Percentiles rank a stretch among this genome's conserved stretches.
Evolutionary conservation across 208 protist species (phyloP).

Genomic region (Wallacemonas rigidus): DNA sequence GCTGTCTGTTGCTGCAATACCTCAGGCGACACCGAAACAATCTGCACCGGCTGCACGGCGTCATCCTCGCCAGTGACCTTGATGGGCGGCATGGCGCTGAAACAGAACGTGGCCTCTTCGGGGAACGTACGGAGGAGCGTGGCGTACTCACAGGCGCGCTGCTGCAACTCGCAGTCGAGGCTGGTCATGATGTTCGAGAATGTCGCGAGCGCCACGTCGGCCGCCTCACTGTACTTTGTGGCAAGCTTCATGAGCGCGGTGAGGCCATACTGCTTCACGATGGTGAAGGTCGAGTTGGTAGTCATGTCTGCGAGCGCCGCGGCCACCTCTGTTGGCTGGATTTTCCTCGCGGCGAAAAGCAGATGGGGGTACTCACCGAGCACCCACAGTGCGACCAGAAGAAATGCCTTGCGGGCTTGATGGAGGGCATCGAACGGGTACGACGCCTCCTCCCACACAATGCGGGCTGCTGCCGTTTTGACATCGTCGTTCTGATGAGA

Average conservation of each 20-base stretch:
- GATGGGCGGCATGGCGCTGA: conserved; percentile 86
- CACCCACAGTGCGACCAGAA: conserved; percentile 94
- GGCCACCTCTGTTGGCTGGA: conserved; percentile 43
- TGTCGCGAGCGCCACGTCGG: conserved; percentile 43
- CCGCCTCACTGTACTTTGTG: conserved; percentile 66
- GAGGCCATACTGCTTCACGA: conserved; percentile 92
- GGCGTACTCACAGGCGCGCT: conserved; percentile 93
- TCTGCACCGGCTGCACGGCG: conserved; percentile 55
- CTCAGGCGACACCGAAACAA: conserved; percentile 55
- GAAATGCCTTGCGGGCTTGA: conserved; percentile 85
- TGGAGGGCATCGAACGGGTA: conserved; percentile 76
- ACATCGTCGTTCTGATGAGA: conserved; percentile 82
- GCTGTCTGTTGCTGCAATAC: conserved; percentile 52
- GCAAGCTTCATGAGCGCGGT: conserved; percentile 95
- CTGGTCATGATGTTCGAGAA: conserved; percentile 65
- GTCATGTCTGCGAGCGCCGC: conserved; percentile 68
- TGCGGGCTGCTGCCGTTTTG: conserved; percentile 85
- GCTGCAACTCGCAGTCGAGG: conserved; percentile 94
- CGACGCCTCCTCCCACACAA: conserved; percentile 89
- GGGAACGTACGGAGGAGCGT: conserved; percentile 78
- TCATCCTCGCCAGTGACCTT: conserved; percentile 20
- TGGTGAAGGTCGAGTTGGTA: conserved; percentile 59
- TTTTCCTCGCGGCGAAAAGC: conserved; percentile 45
- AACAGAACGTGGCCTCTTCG: conserved; percentile 72
- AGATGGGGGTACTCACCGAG: conserved; percentile 97